These are phyloP conservation scores for Gryganskiella cystojenkinii DNA, from an alignment of 192 early-diverging fungal genomes.

Conservation along the genomic window DNA sequence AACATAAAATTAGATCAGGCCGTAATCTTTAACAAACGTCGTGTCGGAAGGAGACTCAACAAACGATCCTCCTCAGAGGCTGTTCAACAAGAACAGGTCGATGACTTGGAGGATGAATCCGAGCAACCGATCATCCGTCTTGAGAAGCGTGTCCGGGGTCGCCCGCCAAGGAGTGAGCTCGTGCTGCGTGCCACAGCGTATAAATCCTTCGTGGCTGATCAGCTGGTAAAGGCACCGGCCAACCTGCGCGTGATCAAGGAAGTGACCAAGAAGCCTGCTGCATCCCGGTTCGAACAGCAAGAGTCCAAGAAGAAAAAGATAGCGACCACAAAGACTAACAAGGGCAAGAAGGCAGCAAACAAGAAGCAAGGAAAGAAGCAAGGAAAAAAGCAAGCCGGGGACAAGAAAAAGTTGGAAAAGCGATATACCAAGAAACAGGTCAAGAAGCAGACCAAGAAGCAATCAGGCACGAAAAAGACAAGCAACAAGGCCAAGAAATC, in stretches of 20 bases:
- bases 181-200: slow-evolving; percentile 9
- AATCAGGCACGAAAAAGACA: no score
- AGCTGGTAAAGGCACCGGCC: neutral
- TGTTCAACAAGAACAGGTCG: slow-evolving; percentile 1
- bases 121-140: neutral
- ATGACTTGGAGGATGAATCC: neutral
- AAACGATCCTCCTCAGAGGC: no score
- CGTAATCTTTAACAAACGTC: no score
- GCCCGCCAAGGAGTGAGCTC: slow-evolving; percentile 3
- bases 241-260: neutral
- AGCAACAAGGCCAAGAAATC: neutral
- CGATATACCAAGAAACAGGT: neutral
- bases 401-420: neutral
- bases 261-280: neutral
- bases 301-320: neutral
- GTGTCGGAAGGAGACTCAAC: no score
- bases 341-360: slow-evolving; percentile 7
- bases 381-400: neutral
- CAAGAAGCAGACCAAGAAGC: neutral
- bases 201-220: slow-evolving; percentile 10
- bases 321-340: slow-evolving; percentile 1
- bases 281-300: neutral
- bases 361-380: neutral
- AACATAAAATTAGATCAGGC: slow-evolving; percentile 19
- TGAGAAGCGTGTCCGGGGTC: neutral